Conservation (phyloP, 208 protist genomes). For the Crithidia fasciculata region DNA sequence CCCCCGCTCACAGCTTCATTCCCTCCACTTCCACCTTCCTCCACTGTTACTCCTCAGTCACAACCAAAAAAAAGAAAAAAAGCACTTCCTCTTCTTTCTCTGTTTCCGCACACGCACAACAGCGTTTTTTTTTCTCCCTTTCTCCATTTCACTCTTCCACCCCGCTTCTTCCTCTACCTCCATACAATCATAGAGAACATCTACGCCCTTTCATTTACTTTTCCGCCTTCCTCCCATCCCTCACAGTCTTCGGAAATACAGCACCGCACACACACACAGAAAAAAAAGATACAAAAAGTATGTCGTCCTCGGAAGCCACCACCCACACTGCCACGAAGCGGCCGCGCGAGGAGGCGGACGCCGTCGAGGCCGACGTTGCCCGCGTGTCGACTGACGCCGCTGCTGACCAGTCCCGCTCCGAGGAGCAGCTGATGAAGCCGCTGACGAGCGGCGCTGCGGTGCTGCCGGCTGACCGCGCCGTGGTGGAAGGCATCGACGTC, state of each 20-base stretch:
- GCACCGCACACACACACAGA: background rate
- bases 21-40: no score
- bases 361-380: slow-evolving; percentile 5
- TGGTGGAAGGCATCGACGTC: slow-evolving; percentile 14
- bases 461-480: slow-evolving; percentile 11
- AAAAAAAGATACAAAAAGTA: background rate
- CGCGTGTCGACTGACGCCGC: background rate
- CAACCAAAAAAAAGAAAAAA: no score
- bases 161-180: no score
- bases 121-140: no score
- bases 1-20: no score
- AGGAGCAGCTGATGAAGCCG: slow-evolving; percentile 13
- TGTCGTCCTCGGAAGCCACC: slow-evolving; percentile 2
- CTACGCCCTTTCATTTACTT: no score
- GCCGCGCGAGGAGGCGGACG: slow-evolving; percentile 12
- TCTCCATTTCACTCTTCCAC: no score
- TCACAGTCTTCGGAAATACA: background rate
- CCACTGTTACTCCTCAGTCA: no score
- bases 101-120: no score
- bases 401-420: slow-evolving; percentile 5
- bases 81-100: no score
- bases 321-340: slow-evolving; percentile 15
- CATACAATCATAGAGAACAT: no score
- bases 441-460: slow-evolving; percentile 6
- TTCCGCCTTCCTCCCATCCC: no score